Base-by-base conservation (phyloP, 305 asterid species). In the Ilex paraguariensis region DNA sequence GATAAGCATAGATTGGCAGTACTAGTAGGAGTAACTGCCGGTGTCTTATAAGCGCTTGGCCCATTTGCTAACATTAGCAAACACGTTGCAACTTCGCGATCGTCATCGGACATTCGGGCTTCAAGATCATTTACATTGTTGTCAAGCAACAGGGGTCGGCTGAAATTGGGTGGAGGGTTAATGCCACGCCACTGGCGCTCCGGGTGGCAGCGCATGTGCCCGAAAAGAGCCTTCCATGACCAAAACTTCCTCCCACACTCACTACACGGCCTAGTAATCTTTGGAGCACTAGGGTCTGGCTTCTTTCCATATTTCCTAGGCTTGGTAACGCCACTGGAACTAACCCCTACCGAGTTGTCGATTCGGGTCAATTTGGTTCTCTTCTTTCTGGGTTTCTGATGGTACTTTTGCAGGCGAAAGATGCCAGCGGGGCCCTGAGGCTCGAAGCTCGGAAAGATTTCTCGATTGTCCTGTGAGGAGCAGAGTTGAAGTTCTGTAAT, bases 181-280 rank as follows among this genome's bases (percentile, higher is more conserved):
- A 92, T 90, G 0, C 98, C 98, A 1, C 98, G 85, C 97, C 97
- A 92, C 52, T 80, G 81, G 12, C 98, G 89, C 65, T 90, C 96
- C 0, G 98, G 98, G 71, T 92, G 98, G 78, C 98, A 92, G 50
- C 98, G 91, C 98, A 92, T 92, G 73, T 92, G 98, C 55, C 98
- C 98, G 63, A 82, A 92, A 51, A 92, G 97, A 28, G 98, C 98
- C 62, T 92, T 92, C 86, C 73, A 64, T 1, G 98, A 90, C 90
- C 85, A 82, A 71, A 92, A 92, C 44, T 63, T 77, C 62, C 73
- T 77, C 32, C 97, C 97, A 71, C 98, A 92, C 59, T 87, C 97
- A 14, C 79, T 81, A 70, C 98, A 90, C 0, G 98, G 97, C 28
- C 66, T 48, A 1, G 90, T 87, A 58, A 86, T 91, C 51, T 83